Base-by-base conservation (phyloP, 1,284 basidiomycete genomes). In the Wolfiporia cocos region DNA sequence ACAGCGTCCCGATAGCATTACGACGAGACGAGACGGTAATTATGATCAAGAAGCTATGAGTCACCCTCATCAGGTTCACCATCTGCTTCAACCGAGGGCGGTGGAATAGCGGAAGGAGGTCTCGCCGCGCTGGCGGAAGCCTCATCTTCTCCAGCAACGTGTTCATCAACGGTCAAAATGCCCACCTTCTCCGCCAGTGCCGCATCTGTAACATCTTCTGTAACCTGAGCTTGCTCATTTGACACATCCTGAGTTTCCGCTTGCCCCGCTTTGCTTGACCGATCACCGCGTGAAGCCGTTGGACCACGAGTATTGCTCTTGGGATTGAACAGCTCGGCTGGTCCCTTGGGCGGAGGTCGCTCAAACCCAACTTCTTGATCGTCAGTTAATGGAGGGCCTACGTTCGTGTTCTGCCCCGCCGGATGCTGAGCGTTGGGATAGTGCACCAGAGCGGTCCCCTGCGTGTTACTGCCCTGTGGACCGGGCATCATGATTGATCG, bases 301-400 rank as follows among this genome's bases (percentile, higher is more conserved):
- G 23, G 42, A 12, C 3, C 42, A 15, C 51, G 47, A 4, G 23
- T 19, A 3, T 31, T 47, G 4, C 49, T 57, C 54, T 78, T 81
- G 3, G 77, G 73, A 42, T 77, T 78, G 44, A 70, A 74, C 30
- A 74, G 56, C 51, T 82, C 81, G n/a, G 65, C 61, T 32, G 64
- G 62, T 53, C 69, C 66, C 65, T 73, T 66, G 21, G 67, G 67
- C 12, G 67, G 66, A 4, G 71, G 69, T 28, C 77, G 63, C 47
- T 80, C 76, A 43, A 67, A 74, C n/a, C 55, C 61, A 19, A 54
- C 56, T 29, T 78, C 77, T 19, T 56, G 55, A 18, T 81, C 78
- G 35, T 80, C 79, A 19, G 67, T 52, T n/a, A n/a, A n/a, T 39
- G 65, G 63, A 10, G 50, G 43, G 15, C 38, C 45, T n/a, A 38